These are phyloP conservation scores for Xylona heveae DNA, from an alignment of 495 filamentous ascomycete genomes.

Conservation along the genomic window DNA sequence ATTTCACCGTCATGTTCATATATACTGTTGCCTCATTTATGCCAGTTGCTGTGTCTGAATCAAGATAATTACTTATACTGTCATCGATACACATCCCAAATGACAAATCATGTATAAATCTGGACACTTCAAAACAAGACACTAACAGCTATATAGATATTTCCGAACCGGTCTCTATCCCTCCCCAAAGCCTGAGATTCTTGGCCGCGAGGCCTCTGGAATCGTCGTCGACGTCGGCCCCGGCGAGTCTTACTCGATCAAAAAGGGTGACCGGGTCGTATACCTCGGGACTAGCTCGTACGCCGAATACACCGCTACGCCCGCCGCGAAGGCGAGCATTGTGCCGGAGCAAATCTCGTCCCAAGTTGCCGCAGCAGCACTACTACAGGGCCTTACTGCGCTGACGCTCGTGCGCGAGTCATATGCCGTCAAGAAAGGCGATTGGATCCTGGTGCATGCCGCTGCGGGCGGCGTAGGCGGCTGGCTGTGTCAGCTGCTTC, in stretches of 20 bases:
- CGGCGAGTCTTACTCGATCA: constrained; percentile 23
- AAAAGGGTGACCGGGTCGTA: constrained; percentile 44
- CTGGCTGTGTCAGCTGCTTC: constrained; percentile 56
- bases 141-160: constrained; percentile 33
- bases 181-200: constrained; percentile 50
- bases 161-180: constrained; percentile 81
- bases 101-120: no score
- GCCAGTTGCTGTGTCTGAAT: no score
- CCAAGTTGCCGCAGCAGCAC: constrained; percentile 39
- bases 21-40: no score
- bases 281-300: constrained; percentile 43
- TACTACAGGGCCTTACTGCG: constrained; percentile 77
- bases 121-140: no score
- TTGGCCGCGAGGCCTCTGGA: constrained; percentile 68
- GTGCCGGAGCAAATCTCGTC: constrained; percentile 42
- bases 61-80: no score
- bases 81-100: no score
- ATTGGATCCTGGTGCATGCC: constrained; percentile 77
- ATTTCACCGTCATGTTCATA: no score
- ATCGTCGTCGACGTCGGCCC: constrained; percentile 31
- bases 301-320: constrained; percentile 53
- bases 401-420: constrained; percentile 63
- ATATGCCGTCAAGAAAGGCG: constrained; percentile 47
- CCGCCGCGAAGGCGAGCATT: constrained; percentile 31
- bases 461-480: constrained; percentile 78